phyloP scores from a whole-genome alignment of 1,284 basidiomycete genomes.

The Moesziomyces globuligerus region DNA sequence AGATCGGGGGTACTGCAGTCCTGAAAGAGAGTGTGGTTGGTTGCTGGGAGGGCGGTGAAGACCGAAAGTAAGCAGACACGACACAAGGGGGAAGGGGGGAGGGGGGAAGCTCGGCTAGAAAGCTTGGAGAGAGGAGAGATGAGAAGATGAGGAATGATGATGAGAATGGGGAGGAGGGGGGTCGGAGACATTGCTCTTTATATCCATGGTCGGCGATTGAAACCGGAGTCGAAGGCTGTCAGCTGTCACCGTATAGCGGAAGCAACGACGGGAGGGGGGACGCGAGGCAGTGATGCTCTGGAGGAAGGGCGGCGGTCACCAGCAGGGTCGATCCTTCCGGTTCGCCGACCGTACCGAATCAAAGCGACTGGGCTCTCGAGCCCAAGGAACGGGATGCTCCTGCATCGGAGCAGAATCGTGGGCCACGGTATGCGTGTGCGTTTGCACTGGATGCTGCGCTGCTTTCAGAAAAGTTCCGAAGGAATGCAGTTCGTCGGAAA shows the following conservation, averaged over 20 bases:
- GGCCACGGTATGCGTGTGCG: conserved; percentile 5
- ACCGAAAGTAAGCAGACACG: conserved; percentile 19
- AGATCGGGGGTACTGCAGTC: too few species aligned
- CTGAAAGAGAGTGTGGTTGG: conserved; percentile 21
- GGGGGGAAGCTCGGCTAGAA: conserved; percentile 26
- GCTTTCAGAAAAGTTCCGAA: conserved; percentile 32
- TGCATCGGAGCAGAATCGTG: neutral
- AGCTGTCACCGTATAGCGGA: conserved; percentile 17
- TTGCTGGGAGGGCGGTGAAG: conserved; percentile 20
- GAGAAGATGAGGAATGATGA: conserved; percentile 26
- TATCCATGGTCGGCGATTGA: conserved; percentile 20
- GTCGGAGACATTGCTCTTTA: conserved; percentile 22
- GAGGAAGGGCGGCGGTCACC: neutral
- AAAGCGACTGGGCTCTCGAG: too few species aligned
- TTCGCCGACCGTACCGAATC: too few species aligned
- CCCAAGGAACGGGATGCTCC: neutral
- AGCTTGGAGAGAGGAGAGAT: conserved; percentile 19
- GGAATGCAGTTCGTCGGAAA: conserved; percentile 9
- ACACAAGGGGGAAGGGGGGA: conserved; percentile 8
- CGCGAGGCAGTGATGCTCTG: neutral
- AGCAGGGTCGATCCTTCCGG: neutral
- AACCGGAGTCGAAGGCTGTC: conserved; percentile 16
- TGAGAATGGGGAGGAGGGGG: conserved; percentile 24
- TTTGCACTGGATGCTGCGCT: neutral
- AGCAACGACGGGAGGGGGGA: neutral